Evolutionary conservation across 352 stramenopile genomes (phyloP).

Genomic region (Salisapilia sapeloensis): DNA sequence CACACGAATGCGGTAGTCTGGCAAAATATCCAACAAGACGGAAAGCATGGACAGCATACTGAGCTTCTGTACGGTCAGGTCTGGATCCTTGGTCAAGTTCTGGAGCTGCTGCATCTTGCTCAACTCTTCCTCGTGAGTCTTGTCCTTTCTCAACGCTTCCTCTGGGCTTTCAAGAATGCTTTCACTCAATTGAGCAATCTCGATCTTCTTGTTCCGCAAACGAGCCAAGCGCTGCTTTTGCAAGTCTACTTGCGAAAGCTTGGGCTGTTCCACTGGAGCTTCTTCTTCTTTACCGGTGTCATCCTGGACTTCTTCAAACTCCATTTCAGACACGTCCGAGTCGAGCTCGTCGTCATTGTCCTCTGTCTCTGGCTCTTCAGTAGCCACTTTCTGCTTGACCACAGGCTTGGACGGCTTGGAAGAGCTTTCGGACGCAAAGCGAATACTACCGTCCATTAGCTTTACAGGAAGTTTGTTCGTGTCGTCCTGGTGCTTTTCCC

Average conservation of each 20-base stretch:
- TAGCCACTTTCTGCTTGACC: conserved; percentile 4
- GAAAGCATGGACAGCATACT: conserved; percentile 87
- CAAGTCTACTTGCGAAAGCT: conserved; percentile 33
- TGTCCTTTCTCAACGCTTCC: conserved; percentile 75
- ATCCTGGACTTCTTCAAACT: conserved; percentile 59
- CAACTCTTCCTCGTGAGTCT: conserved; percentile 57
- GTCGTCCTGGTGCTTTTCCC: conserved; percentile 30
- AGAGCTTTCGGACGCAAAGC: conserved; percentile 49
- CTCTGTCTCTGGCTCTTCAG: conserved; percentile 13
- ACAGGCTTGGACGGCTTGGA: conserved; percentile 15
- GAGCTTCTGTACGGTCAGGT: conserved; percentile 67
- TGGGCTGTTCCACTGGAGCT: conserved; percentile 1
- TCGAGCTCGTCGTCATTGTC: conserved; percentile 24
- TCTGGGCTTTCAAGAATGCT: conserved; percentile 77
- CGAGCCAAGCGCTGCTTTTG: conserved; percentile 45
- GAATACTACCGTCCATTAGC: conserved; percentile 73
- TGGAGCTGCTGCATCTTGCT: conserved; percentile 75
- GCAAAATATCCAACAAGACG: conserved; percentile 92
- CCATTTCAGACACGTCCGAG: conserved; percentile 64
- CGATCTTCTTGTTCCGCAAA: conserved; percentile 66
- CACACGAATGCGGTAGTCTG: conserved; percentile 88
- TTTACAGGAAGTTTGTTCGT: conserved; percentile 70
- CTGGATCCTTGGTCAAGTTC: conserved; percentile 42
- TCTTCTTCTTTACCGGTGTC: conserved; percentile 3
- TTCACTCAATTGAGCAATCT: conserved; percentile 82